Base-by-base conservation (phyloP, 2,329 filamentous ascomycete species). In the Neopestalotiopsis clavispora region DNA sequence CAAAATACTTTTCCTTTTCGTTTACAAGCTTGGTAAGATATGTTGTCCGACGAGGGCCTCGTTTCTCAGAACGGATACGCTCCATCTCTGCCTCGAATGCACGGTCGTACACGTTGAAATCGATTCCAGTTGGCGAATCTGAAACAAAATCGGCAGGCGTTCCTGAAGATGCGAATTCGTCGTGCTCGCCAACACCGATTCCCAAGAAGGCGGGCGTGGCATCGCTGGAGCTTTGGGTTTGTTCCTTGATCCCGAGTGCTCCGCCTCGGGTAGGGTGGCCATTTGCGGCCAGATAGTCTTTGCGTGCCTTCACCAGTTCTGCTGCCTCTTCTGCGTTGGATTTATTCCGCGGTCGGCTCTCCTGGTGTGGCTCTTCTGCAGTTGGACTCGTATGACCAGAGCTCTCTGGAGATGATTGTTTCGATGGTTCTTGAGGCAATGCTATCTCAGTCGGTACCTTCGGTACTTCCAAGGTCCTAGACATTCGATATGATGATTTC, bases 31-130 rank as follows among this genome's bases (percentile, higher is more conserved):
- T 82, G 61, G 84, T 88, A 69, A 86, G 77, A 72, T 86, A 89
- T 64, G 87, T 76, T 60, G 71, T 79, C 14, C 81, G 80, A 14
- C 83, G 81, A 23, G 69, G 70, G 20, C 77, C 78, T 45, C 73
- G 74, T 65, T 79, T 78, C 60, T 80, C 76, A 17, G 80, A 77
- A 30, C 81, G 78, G 69, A 80, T 83, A 34, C 82, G 75, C 73
- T 80, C 82, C 74, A 98, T 95, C 80, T 98, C 94, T 70, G 92
- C 89, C 75, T 93, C 90, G 78, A 97, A 98, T 0, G 95, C 95
- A 0, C 88, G 89, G 78, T 97, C 94, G 78, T 97, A 98, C 69
- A 98, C 91, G 76, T 96, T 91, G 74, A 94, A 94, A 70, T 97
- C 94, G 5, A 93, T 92, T 1, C 91, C 92, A 0, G 91, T 91